Conservation (phyloP, 2,329 filamentous ascomycete genomes). For the Pezicula radicicola region DNA sequence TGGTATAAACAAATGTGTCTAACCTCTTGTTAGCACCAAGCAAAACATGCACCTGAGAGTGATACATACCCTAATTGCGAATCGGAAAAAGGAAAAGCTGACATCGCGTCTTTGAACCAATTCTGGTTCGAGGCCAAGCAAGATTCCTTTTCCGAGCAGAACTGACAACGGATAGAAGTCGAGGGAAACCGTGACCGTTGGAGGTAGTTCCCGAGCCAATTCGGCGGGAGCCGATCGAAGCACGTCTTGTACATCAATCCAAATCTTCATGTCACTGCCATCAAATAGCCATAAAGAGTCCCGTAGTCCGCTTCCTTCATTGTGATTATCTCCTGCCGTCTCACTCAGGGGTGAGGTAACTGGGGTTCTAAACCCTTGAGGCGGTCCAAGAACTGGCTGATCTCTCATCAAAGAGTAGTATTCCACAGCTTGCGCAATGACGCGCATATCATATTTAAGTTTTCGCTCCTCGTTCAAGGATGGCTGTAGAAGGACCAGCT, state of each 20-base stretch:
- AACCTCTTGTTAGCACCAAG: constrained; percentile 12
- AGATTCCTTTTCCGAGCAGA: constrained; percentile 82
- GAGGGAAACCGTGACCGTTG: constrained; percentile 73
- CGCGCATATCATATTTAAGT: constrained; percentile 96
- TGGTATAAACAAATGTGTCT: constrained; percentile 92
- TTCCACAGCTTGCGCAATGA: constrained; percentile 93
- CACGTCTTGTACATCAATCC: constrained; percentile 85
- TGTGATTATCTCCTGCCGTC: constrained; percentile 9
- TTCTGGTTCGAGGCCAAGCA: constrained; percentile 88
- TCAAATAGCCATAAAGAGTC: constrained; percentile 97
- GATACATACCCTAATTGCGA: constrained; percentile 73
- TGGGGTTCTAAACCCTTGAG: constrained; percentile 5
- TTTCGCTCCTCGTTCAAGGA: constrained; percentile 78
- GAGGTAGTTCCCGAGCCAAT: constrained; percentile 65
- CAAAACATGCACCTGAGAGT: background rate
- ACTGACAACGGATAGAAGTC: constrained; percentile 95
- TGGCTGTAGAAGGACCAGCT: constrained; percentile 87
- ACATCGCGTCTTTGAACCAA: constrained; percentile 90
- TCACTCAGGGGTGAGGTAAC: background rate
- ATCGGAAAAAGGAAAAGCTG: constrained; percentile 85
- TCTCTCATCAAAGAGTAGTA: constrained; percentile 93
- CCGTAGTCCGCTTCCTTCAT: constrained; percentile 45
- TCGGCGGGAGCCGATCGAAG: constrained; percentile 68
- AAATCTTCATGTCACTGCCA: constrained; percentile 79
- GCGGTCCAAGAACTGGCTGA: constrained; percentile 46